Evolutionary conservation across 169 alveolate species (phyloP).

Genomic region (Perkinsus chesapeaki): DNA sequence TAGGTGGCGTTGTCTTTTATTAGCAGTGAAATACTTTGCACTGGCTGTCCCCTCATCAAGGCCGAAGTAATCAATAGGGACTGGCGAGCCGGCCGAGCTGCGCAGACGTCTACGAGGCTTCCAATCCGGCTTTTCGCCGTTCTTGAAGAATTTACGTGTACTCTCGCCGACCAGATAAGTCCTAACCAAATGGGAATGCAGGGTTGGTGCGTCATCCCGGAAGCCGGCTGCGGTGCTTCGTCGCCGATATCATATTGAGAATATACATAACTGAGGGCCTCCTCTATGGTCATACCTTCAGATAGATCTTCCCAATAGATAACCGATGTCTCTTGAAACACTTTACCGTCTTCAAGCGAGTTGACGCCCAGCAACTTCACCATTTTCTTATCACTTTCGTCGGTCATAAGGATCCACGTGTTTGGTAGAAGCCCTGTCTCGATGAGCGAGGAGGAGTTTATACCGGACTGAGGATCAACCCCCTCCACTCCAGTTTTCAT

Average conservation of each 20-base stretch:
- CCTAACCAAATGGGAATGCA: neutral
- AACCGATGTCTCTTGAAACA: neutral
- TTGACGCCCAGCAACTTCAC: neutral
- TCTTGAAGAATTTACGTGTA: neutral
- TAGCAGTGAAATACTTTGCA: neutral
- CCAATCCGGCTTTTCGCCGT: neutral
- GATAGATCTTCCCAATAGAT: neutral
- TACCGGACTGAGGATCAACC: neutral
- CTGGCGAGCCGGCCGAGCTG: neutral
- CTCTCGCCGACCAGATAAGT: neutral
- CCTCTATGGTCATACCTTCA: neutral
- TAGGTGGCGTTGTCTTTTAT: neutral
- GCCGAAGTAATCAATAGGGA: neutral
- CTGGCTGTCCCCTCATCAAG: neutral
- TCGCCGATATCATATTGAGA: neutral
- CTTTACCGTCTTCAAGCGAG: neutral
- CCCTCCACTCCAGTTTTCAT: neutral
- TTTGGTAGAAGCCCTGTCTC: neutral
- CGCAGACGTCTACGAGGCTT: neutral
- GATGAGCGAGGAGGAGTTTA: neutral
- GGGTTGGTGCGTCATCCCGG: neutral
- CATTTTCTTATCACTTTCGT: neutral
- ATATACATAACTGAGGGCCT: neutral
- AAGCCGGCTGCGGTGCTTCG: neutral
- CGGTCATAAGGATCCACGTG: neutral